Evolutionary conservation across 805 yeast genomes (phyloP).

Genomic region (Nematodospora valgi): DNA sequence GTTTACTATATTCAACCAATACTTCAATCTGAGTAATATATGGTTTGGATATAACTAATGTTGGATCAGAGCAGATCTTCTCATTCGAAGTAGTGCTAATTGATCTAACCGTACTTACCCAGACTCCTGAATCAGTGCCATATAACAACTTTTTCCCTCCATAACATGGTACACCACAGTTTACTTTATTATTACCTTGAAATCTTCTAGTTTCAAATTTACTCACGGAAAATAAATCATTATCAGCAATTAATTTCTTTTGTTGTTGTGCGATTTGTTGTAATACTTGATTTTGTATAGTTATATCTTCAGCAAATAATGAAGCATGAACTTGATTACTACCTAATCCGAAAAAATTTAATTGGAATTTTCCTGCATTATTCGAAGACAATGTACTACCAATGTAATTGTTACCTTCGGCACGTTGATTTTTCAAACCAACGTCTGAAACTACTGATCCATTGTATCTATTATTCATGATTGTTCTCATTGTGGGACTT

Average conservation of each 20-base stretch:
- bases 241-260: conserved; percentile 59
- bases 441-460: conserved; percentile 38
- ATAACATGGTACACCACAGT: conserved; percentile 90
- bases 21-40: conserved; percentile 89
- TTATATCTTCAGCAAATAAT: conserved; percentile 48
- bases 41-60: conserved; percentile 66
- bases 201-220: conserved; percentile 75
- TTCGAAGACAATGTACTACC: conserved; percentile 18
- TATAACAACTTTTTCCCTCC: conserved; percentile 88
- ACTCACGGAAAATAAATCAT: conserved; percentile 76
- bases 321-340: conserved; percentile 53
- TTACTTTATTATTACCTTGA: conserved; percentile 70
- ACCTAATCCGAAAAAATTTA: conserved; percentile 53
- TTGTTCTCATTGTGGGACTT: conserved; percentile 54
- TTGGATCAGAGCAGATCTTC: conserved; percentile 64
- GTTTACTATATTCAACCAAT: conserved; percentile 82
- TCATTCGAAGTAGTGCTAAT: conserved; percentile 48
- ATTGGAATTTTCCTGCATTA: conserved; percentile 39
- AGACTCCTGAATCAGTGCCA: conserved; percentile 91
- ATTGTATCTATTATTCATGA: conserved; percentile 32
- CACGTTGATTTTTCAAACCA: conserved; percentile 24
- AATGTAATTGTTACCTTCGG: conserved; percentile 22
- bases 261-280: conserved; percentile 83
- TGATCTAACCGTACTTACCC: conserved; percentile 68
- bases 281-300: conserved; percentile 74